phyloP scores from a whole-genome alignment of 1,284 basidiomycete genomes.

The Puccinia hordei region DNA sequence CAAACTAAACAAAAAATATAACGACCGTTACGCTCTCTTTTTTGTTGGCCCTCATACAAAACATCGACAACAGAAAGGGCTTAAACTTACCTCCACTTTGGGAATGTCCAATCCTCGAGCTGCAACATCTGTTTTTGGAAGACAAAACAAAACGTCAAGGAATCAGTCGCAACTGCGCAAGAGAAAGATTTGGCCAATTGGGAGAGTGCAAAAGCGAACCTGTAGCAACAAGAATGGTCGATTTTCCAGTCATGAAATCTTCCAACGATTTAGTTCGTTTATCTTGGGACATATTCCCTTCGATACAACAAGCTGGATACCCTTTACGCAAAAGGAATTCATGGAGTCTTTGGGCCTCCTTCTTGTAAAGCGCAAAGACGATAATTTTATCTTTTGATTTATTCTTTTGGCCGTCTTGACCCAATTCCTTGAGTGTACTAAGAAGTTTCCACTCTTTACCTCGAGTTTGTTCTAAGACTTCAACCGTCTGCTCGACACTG shows the following conservation, averaged over 20 bases:
- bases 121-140: slow-evolving; percentile 71
- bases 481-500: slow-evolving; percentile 75
- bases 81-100: slow-evolving; percentile 72
- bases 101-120: slow-evolving; percentile 96
- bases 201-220: neutral
- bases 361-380: slow-evolving; percentile 97
- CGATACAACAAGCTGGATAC: slow-evolving; percentile 77
- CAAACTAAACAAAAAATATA: slow-evolving; percentile 16
- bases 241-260: slow-evolving; percentile 82
- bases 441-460: slow-evolving; percentile 73
- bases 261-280: slow-evolving; percentile 84
- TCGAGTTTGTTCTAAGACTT: slow-evolving; percentile 83
- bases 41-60: neutral
- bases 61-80: neutral
- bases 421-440: neutral
- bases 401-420: neutral
- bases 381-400: slow-evolving; percentile 61
- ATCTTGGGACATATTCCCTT: slow-evolving; percentile 88
- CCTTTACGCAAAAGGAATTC: slow-evolving; percentile 75
- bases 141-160: neutral
- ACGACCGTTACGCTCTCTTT: neutral
- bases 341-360: slow-evolving; percentile 88
- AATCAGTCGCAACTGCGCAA: neutral
- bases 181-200: neutral
- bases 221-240: slow-evolving; percentile 87